Base-by-base conservation (phyloP, 345 rosid genomes). In the Odontarrhena argentea region DNA sequence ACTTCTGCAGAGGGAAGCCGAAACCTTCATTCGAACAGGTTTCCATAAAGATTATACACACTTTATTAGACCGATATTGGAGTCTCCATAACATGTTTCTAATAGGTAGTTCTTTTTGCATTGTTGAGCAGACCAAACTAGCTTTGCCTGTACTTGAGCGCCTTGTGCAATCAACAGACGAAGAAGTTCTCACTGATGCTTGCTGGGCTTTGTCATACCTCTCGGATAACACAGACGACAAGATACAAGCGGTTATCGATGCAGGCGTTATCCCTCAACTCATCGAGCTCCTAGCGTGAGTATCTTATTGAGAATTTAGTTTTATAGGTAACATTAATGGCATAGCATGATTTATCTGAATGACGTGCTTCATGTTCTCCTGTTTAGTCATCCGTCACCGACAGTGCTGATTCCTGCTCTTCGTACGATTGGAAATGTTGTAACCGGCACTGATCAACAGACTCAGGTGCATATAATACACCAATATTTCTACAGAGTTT, bases 161-260 rank as follows among this genome's bases (percentile, higher is more conserved):
- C 6, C 88, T 90, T 71, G 80, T 86, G 60, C 86, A 83, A 75
- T 76, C 84, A n/a, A 82, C 73, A 51, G 97, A 87, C 77, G 92
- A 86, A 50, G 97, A 90, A 78, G 92, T 90, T 41, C 78, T 90
- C 80, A 83, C 90, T 15, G 95, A 89, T 84, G 85, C 96, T 47
- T 87, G 94, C 35, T 89, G 91, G 96, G 89, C 96, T 36, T 78
- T 86, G 37, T 87, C 97, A 1, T 86, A 86, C 77, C 83, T 90
- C 60, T 90, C 97, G 55, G 92, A 90, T 77, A 80, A 4, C 36
- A 30, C 94, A 45, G 78, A 86, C 55, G 96, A 87, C 67, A 81
- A 86, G 76, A 86, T 90, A 58, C 82, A 87, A 73, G 95, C 88
- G 57, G 92, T 90, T 30, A 84, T 90, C 68, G 79, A 84, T 53